phyloP scores from a whole-genome alignment of 176 grass and related monocot species.

The Carex kokanica region DNA sequence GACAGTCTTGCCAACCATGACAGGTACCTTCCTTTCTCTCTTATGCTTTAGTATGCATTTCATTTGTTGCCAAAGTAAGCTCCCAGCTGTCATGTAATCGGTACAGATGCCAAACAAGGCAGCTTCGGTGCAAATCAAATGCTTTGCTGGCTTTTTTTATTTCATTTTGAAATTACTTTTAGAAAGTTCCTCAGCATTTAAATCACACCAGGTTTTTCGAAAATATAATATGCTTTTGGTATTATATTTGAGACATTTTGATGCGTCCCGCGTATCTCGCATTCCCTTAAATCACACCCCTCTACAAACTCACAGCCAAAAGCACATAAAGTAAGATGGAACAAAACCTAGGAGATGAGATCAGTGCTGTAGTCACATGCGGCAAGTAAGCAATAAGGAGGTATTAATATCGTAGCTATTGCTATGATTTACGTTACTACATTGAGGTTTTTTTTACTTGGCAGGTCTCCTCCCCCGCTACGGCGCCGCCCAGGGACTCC shows the following conservation, averaged over 20 bases:
- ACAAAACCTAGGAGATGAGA: too few species aligned
- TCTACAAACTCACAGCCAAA: too few species aligned
- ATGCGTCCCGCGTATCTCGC: too few species aligned
- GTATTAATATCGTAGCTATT: neutral
- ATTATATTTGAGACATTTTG: too few species aligned
- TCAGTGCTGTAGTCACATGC: too few species aligned
- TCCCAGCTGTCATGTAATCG: neutral
- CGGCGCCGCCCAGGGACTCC: constrained; percentile 46
- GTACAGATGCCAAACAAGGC: neutral
- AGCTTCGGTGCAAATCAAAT: neutral
- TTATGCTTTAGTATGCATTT: neutral
- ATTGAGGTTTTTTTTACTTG: neutral
- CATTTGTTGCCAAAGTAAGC: neutral
- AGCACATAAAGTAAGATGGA: too few species aligned
- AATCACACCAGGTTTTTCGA: neutral
- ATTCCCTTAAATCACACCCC: too few species aligned
- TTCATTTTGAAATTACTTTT: neutral
- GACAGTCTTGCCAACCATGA: constrained; percentile 6
- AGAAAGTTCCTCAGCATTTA: neutral
- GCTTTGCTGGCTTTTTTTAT: neutral
- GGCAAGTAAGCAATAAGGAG: neutral
- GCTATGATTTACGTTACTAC: neutral
- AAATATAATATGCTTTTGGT: neutral
- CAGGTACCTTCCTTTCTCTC: neutral
- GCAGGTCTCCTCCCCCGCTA: constrained; percentile 21